Evolutionary conservation across 2,329 filamentous ascomycete species (phyloP).

Genomic region (Daldinia sp.): DNA sequence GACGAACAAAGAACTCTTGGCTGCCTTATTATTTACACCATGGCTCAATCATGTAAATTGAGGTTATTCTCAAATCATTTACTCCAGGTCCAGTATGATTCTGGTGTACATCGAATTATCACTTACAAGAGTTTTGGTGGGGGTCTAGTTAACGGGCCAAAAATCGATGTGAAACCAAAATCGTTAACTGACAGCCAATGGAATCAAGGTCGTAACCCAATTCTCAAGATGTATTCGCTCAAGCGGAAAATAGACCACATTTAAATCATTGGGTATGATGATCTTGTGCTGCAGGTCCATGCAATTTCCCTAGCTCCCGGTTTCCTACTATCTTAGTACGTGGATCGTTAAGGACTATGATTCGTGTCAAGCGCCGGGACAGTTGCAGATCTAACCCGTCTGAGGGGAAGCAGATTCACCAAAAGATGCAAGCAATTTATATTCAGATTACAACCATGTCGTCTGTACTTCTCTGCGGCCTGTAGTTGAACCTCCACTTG

Average conservation of each 20-base stretch:
- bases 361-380: slow-evolving; percentile 40
- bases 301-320: slow-evolving; percentile 28
- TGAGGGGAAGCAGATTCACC: slow-evolving; percentile 29
- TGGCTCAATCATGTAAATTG: background rate
- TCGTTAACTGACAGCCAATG: slow-evolving; percentile 48
- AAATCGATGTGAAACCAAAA: slow-evolving; percentile 48
- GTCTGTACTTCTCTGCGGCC: background rate
- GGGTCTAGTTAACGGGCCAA: slow-evolving; percentile 35
- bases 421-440: slow-evolving; percentile 32
- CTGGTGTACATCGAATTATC: background rate
- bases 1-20: background rate
- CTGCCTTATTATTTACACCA: background rate
- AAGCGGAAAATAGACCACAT: slow-evolving; percentile 15
- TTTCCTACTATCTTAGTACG: slow-evolving; percentile 43
- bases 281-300: slow-evolving; percentile 27
- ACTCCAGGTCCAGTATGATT: background rate
- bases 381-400: slow-evolving; percentile 28
- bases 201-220: slow-evolving; percentile 34
- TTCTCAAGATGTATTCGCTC: slow-evolving; percentile 44
- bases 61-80: slow-evolving; percentile 4
- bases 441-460: slow-evolving; percentile 27
- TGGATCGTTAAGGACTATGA: slow-evolving; percentile 44
- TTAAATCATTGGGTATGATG: slow-evolving; percentile 37
- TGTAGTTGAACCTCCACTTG: slow-evolving; percentile 18
- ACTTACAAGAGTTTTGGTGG: slow-evolving; percentile 23